Conservation (phyloP, 73 alveolate genomes). For the Paramecium tetraurelia region DNA sequence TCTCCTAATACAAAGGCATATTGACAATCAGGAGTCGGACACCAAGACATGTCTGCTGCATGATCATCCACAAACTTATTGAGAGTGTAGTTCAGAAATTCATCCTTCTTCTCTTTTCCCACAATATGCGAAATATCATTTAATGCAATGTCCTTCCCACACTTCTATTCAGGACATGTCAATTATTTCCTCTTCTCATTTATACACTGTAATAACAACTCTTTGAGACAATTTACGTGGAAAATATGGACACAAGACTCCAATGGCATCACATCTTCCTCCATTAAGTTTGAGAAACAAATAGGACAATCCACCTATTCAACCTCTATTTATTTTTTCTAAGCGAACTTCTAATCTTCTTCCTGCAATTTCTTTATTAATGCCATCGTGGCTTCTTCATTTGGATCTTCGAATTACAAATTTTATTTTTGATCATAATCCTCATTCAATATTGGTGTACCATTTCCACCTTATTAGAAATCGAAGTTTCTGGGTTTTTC, state of each 20-base stretch:
- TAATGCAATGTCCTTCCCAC: conserved; percentile 59
- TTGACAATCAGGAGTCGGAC: conserved; percentile 84
- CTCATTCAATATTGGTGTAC: not conserved
- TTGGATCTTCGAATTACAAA: not conserved
- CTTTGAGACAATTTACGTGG: conserved; percentile 68
- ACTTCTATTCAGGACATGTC: conserved; percentile 65
- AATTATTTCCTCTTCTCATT: conserved; percentile 57
- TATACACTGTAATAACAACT: conserved; percentile 28
- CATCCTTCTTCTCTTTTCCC: conserved; percentile 55
- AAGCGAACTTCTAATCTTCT: conserved; percentile 28
- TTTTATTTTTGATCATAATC: not conserved
- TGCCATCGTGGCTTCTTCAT: conserved; percentile 48
- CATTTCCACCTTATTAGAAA: not conserved
- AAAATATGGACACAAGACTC: conserved; percentile 65
- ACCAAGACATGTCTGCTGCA: conserved; percentile 72
- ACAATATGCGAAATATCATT: conserved; percentile 53
- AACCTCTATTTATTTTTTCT: not conserved
- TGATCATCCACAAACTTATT: conserved; percentile 60
- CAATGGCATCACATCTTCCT: conserved; percentile 60
- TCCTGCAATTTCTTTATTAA: conserved; percentile 40
- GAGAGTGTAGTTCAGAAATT: conserved; percentile 48
- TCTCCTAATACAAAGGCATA: conserved; percentile 67
- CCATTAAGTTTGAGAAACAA: conserved; percentile 58
- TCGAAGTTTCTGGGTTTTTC: not conserved
- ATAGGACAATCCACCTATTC: conserved; percentile 66